These are phyloP conservation scores for Crepidotus variabilis DNA, from an alignment of 768 basidiomycete genomes.

Conservation along the genomic window DNA sequence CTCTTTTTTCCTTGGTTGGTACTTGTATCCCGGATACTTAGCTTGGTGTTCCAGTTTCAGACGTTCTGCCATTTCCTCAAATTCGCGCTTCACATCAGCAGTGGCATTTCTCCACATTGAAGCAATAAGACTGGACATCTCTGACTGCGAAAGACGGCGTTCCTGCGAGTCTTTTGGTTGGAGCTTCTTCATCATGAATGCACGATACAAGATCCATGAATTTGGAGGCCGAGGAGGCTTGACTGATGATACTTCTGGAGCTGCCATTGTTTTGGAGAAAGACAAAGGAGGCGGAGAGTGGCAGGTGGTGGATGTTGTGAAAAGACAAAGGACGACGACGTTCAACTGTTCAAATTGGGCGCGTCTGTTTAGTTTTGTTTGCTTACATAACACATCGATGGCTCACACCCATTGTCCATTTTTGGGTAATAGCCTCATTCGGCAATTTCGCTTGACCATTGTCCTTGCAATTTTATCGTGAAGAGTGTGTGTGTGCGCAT, in stretches of 20 bases:
- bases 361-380: not conserved
- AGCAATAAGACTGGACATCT: slow-evolving; percentile 62
- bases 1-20: slow-evolving; percentile 51
- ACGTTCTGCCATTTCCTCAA: slow-evolving; percentile 50
- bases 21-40: slow-evolving; percentile 55
- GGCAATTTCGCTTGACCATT: slow-evolving; percentile 3
- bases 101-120: slow-evolving; percentile 60
- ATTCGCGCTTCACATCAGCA: slow-evolving; percentile 41
- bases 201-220: slow-evolving; percentile 81
- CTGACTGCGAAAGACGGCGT: slow-evolving; percentile 49
- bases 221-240: slow-evolving; percentile 69
- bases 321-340: not conserved
- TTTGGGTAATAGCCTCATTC: slow-evolving; percentile 4
- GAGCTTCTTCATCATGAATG: slow-evolving; percentile 47
- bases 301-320: slow-evolving; percentile 6
- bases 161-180: slow-evolving; percentile 28
- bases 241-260: slow-evolving; percentile 6
- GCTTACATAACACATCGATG: slow-evolving; percentile 6
- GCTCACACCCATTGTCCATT: slow-evolving; percentile 8
- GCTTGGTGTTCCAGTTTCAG: slow-evolving; percentile 48
- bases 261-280: not conserved
- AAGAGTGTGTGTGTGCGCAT: slow-evolving; percentile 3
- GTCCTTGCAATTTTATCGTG: slow-evolving; percentile 6
- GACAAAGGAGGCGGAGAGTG: slow-evolving; percentile 4
- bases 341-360: not conserved